A percentile compares a stretch with the other conserved stretches of the same genome.
Conservation (phyloP, 2,329 filamentous ascomycete species). For the Fusarium nurragi region DNA sequence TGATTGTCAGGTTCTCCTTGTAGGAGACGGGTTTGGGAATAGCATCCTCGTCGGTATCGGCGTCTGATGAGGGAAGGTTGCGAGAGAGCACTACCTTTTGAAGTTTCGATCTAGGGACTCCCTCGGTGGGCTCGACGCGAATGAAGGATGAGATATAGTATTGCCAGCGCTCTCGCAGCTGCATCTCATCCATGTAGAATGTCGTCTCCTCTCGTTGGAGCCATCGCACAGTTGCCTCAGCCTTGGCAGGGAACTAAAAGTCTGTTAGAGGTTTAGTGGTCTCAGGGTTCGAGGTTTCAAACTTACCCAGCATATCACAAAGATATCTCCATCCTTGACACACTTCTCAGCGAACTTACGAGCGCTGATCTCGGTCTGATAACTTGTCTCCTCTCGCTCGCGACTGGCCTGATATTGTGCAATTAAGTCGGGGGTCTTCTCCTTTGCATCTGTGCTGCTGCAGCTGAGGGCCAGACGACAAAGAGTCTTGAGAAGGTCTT, state of each 20-base stretch:
- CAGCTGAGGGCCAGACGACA: conserved; percentile 84
- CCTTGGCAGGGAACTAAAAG: conserved; percentile 71
- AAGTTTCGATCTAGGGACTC: conserved; percentile 71
- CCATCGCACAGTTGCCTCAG: conserved; percentile 77
- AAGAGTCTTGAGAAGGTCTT: conserved; percentile 84
- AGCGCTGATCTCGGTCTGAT: conserved; percentile 87
- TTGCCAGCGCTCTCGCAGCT: conserved; percentile 85
- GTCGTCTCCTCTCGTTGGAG: conserved; percentile 75
- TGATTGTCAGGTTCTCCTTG: conserved; percentile 74
- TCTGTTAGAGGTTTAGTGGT: conserved; percentile 45
- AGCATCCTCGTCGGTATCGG: conserved; percentile 70
- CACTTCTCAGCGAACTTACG: conserved; percentile 93
- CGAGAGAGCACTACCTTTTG: conserved; percentile 76
- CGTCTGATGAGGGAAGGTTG: conserved; percentile 71
- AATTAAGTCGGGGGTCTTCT: conserved; percentile 92
- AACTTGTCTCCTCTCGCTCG: conserved; percentile 84
- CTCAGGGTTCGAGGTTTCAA: not conserved
- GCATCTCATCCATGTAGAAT: conserved; percentile 89
- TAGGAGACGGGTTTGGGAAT: conserved; percentile 69
- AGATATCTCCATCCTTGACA: conserved; percentile 91
- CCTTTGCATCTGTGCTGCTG: conserved; percentile 85
- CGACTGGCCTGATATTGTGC: conserved; percentile 86
- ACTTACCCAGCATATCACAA: conserved; percentile 90
- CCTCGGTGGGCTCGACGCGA: conserved; percentile 87
- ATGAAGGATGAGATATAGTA: conserved; percentile 96